Conservation (phyloP, 23 red algal species). For the Gracilaria vermiculophylla region DNA sequence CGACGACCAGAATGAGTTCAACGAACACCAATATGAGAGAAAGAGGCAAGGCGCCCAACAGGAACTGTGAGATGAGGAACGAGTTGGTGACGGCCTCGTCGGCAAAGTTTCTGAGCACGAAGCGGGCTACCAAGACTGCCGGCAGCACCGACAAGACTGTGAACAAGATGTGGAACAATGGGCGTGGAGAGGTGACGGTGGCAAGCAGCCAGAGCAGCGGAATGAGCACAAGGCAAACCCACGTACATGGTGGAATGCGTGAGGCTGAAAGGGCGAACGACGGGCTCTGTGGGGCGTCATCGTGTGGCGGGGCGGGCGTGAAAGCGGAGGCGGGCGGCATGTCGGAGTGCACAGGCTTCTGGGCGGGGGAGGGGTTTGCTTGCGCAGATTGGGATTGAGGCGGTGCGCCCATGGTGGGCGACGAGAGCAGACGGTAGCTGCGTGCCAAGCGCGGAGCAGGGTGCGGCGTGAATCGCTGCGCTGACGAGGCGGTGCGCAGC, state of each 20-base stretch:
- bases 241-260: neutral
- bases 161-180: slow-evolving; percentile 1
- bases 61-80: slow-evolving; percentile 40
- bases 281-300: neutral
- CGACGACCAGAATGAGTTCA: neutral
- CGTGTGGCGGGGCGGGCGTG: neutral
- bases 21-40: slow-evolving; percentile 6
- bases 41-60: slow-evolving; percentile 19
- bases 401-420: too few relatives aligned
- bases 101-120: neutral
- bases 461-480: too few relatives aligned
- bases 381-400: too few relatives aligned
- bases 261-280: neutral
- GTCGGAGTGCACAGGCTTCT: neutral
- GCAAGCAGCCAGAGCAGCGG: neutral
- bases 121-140: neutral
- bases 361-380: neutral
- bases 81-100: slow-evolving; percentile 24
- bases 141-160: slow-evolving; percentile 12
- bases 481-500: too few relatives aligned
- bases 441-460: too few relatives aligned
- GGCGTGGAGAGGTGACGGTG: neutral
- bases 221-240: neutral
- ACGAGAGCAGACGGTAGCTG: too few relatives aligned
- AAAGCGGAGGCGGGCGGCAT: neutral